These are phyloP conservation scores for Tubosaeta sp. DNA, from an alignment of 768 basidiomycete genomes.

Conservation along the genomic window DNA sequence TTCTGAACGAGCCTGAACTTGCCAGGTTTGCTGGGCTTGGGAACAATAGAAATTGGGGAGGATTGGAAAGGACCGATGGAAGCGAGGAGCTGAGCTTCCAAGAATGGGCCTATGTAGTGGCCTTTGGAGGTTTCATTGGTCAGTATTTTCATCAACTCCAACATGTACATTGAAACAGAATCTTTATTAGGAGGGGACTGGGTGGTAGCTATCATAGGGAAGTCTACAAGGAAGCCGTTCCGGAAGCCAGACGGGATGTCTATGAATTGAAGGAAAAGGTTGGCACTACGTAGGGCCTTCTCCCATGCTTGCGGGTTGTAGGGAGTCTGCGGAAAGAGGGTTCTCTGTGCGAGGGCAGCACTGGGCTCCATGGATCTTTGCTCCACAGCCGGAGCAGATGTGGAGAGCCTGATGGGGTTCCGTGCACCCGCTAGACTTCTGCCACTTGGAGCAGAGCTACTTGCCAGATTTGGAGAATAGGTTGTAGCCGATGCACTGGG, in stretches of 20 bases:
- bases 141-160: background rate
- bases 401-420: conserved; percentile 1
- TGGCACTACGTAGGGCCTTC: background rate
- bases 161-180: background rate
- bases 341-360: conserved; percentile 6
- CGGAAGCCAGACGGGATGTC: background rate
- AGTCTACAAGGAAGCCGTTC: conserved; percentile 5
- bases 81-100: background rate
- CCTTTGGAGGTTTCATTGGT: background rate
- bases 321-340: background rate
- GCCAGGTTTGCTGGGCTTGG: conserved; percentile 30
- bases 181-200: conserved; percentile 11
- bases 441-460: conserved; percentile 6
- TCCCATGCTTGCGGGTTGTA: conserved; percentile 2
- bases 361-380: conserved; percentile 2
- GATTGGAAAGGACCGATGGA: conserved; percentile 11
- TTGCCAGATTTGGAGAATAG: conserved; percentile 15
- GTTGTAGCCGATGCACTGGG: background rate
- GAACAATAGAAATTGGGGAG: conserved; percentile 26
- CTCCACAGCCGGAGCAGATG: conserved; percentile 9
- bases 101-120: background rate
- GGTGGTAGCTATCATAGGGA: background rate
- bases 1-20: conserved; percentile 20
- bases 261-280: background rate
- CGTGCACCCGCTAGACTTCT: background rate